Evolutionary conservation across 2,329 filamentous ascomycete species (phyloP).

Genomic region (Talaromyces albobiverticillius): DNA sequence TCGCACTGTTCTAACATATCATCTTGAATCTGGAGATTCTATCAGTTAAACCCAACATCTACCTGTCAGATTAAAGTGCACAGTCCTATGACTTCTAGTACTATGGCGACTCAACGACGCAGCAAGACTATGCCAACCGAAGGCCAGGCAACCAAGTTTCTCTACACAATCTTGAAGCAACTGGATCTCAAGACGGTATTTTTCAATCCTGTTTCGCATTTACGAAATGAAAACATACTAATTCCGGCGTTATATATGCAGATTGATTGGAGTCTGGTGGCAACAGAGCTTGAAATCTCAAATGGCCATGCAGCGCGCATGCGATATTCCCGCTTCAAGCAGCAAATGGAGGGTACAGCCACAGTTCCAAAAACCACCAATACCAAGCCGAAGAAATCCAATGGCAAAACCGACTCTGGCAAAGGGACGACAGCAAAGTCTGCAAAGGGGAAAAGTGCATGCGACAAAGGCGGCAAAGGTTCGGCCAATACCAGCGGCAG

Average conservation of each 20-base stretch:
- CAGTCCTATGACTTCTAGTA: not conserved
- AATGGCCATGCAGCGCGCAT: slow-evolving; percentile 59
- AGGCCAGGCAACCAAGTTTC: slow-evolving; percentile 49
- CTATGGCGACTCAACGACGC: slow-evolving; percentile 36
- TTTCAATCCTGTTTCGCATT: slow-evolving; percentile 4
- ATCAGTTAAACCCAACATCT: not conserved
- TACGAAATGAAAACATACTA: not conserved
- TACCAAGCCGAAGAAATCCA: slow-evolving; percentile 25
- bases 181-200: slow-evolving; percentile 52
- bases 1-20: not conserved
- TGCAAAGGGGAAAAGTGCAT: slow-evolving; percentile 16
- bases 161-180: slow-evolving; percentile 57
- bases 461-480: slow-evolving; percentile 1
- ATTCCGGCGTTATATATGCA: slow-evolving; percentile 19
- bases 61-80: not conserved
- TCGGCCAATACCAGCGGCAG: not conserved
- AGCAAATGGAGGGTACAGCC: slow-evolving; percentile 49
- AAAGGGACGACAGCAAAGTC: slow-evolving; percentile 16
- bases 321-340: slow-evolving; percentile 54
- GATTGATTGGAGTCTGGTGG: slow-evolving; percentile 55
- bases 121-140: slow-evolving; percentile 48
- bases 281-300: slow-evolving; percentile 49
- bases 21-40: not conserved
- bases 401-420: slow-evolving; percentile 21
- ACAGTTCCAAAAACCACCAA: slow-evolving; percentile 20